Base-by-base conservation (phyloP, 2,329 filamentous ascomycete genomes). In the Apiospora aurea region DNA sequence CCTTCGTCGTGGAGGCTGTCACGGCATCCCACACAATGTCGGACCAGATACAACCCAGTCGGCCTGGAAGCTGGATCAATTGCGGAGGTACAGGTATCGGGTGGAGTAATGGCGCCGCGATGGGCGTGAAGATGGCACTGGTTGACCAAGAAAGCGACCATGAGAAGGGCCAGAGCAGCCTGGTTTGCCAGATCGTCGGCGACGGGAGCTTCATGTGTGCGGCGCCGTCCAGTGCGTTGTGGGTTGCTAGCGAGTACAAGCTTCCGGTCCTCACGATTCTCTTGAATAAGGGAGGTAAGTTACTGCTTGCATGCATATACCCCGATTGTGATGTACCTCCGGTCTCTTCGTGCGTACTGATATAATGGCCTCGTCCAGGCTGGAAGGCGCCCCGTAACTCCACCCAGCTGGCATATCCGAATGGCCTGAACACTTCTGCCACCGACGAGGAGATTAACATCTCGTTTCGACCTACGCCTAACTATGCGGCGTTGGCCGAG, bases 71-170 rank as follows among this genome's bases (percentile, higher is more conserved):
- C 0, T 95, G 92, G 92, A 90, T 96, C 77, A 95, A 95, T 80
- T 95, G 93, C 78, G 93, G 93, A 1, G 93, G 92, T 0, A 93
- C 93, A 18, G 94, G 94, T 2, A 89, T 96, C 0, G 93, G 93
- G 1, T 96, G 93, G 93, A 93, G 90, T 14, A 93, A 93, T 18
- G 93, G 94, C 18, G 93, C 85, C 70, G 91, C 92, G 0, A 81
- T 96, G 3, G 94, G 93, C 2, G 91, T 95, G 78, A 95, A 95
- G 79, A 87, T 96, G 10, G 94, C 92, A 0, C 85, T 96, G 8
- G 93, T 92, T 0, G 85, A 86, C 0, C 87, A 75, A 18, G 76
- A 91, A 69, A 81, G 86, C 73, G 82, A 86, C 47, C 85, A 87
- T 10, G 86, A 84, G 0, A 79, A 75, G 1, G 83, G 82, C 61